Base-by-base conservation (phyloP, 805 yeast genomes). In the Candida mattraensis region DNA sequence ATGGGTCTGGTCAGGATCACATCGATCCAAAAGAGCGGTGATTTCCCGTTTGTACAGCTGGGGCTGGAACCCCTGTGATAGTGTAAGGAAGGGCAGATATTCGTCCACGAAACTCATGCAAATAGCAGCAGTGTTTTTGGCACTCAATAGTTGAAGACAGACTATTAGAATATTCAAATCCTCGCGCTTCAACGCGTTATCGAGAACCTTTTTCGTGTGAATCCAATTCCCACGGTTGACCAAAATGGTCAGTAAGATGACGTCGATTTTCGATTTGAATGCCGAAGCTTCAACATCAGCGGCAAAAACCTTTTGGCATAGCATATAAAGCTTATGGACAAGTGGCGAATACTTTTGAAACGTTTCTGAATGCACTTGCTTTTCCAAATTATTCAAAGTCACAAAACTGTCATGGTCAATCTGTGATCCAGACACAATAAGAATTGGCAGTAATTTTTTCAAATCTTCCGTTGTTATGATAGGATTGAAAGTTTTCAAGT, bases 381-480 rank as follows among this genome's bases (percentile, higher is more conserved):
- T 19, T 3, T 15, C 14, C 10, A 17, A 6, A 4, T 36, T 17
- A 9, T 34, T 39, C 7, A 54, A 27, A 1, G 52, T 45, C 9
- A 48, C 15, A 24, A 59, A 59, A 1, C 38, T 21, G 3, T 40
- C 31, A 29, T 54, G 45, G 23, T 54, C 55, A 13, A 56, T 43
- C 33, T 54, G 56, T 11, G 63, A 51, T 1, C 58, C 56, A 3
- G 57, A 28, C n/a, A 53, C 44, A 10, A 53, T 41, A 7, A 58
- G 29, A 2, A 53, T 24, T 4, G 63, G 61, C 5, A 54, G 30
- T 2, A 60, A 19, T 26, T 48, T 39, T 21, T 44, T 25, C 15
- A 57, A n/a, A 18, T 54, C 53, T 5, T 37, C 21, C 5, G 26
- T 20, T 1, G 43, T 33, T 5, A 58, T 22, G 2, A 39, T 38